phyloP scores from a whole-genome alignment of 495 filamentous ascomycete species.

The Penicillium soppii region DNA sequence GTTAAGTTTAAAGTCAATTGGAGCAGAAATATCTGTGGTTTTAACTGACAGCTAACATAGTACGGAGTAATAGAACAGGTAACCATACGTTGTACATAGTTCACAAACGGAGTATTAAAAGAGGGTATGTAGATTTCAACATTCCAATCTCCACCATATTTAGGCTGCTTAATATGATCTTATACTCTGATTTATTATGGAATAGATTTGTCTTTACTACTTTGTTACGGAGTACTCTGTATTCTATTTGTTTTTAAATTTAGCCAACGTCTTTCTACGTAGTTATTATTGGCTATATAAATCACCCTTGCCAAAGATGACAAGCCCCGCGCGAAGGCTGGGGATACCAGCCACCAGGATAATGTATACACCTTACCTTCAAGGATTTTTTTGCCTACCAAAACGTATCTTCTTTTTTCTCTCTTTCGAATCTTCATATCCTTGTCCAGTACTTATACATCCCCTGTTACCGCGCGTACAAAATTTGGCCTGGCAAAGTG shows the following conservation, averaged over 20 bases:
- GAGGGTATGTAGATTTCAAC: no score
- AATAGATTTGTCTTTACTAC: no score
- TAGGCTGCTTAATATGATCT: no score
- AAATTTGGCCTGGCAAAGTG: slow-evolving; percentile 5
- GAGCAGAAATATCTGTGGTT: no score
- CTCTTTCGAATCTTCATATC: slow-evolving; percentile 1
- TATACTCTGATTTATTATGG: no score
- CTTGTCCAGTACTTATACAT: neutral
- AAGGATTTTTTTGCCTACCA: neutral
- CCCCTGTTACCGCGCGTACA: neutral
- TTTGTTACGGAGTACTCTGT: no score
- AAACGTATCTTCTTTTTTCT: neutral
- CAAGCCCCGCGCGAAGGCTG: slow-evolving; percentile 29
- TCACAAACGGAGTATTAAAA: no score
- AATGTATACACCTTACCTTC: slow-evolving; percentile 16
- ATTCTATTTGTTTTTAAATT: no score
- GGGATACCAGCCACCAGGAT: slow-evolving; percentile 33
- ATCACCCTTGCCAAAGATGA: slow-evolving; percentile 4
- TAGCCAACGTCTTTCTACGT: neutral
- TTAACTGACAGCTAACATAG: neutral
- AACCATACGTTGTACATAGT: no score
- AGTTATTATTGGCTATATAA: neutral
- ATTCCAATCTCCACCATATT: neutral
- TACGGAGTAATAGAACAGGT: neutral
- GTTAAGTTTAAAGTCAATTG: no score